phyloP scores from a whole-genome alignment of 306 rosid genomes.

The Gillenia trifoliata region DNA sequence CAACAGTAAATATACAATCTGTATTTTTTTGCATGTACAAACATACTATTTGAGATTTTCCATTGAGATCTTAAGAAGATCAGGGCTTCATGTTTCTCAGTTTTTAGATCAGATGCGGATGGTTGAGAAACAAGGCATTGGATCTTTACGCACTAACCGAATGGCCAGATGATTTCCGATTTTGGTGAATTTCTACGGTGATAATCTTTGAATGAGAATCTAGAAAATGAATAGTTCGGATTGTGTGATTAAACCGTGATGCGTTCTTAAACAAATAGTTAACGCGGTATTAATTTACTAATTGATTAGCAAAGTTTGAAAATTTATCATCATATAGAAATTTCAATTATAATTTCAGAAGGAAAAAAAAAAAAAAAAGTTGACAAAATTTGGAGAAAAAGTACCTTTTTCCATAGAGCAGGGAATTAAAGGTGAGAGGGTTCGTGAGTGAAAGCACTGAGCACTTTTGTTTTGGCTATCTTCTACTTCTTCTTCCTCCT shows the following conservation, averaged over 20 bases:
- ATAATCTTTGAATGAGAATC: too few relatives aligned
- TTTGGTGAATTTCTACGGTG: not conserved
- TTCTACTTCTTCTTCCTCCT: not conserved
- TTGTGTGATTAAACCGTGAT: too few relatives aligned
- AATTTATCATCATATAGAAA: too few relatives aligned
- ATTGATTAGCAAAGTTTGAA: too few relatives aligned
- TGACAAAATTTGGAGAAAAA: not conserved
- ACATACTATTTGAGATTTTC: not conserved
- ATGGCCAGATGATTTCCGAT: not conserved
- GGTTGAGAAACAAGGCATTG: not conserved
- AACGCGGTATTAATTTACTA: too few relatives aligned
- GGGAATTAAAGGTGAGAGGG: not conserved
- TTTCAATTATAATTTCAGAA: not conserved
- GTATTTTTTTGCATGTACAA: not conserved
- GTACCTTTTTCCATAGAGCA: not conserved
- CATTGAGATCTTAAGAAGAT: not conserved
- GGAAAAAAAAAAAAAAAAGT: not conserved
- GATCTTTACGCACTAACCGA: not conserved
- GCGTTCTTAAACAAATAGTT: too few relatives aligned
- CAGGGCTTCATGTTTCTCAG: not conserved
- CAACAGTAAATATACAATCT: not conserved
- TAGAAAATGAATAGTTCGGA: too few relatives aligned
- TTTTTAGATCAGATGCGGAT: not conserved
- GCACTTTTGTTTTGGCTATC: slow-evolving; percentile 9
- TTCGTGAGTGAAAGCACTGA: not conserved